A percentile compares a stretch with the other conserved stretches of the same genome.
Evolutionary conservation across 257 asterid genomes (phyloP).

Genomic region (Galeopsis tetrahit): DNA sequence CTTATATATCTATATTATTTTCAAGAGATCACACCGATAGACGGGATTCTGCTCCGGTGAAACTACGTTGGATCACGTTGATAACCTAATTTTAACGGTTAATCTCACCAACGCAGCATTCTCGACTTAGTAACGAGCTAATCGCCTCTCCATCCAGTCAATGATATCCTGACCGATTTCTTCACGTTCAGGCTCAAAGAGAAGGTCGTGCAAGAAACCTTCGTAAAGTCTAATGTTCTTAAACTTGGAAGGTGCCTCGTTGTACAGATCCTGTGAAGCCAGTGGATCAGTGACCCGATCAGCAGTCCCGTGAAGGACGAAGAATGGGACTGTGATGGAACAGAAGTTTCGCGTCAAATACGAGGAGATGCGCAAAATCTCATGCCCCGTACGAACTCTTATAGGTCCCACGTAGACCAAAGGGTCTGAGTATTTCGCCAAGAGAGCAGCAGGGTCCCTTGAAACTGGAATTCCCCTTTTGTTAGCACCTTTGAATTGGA

Average conservation of each 20-base stretch:
- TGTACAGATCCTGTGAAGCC: slow-evolving; percentile 93
- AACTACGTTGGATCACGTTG: slow-evolving; percentile 4
- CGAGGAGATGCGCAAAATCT: slow-evolving; percentile 85
- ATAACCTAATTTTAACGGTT: slow-evolving; percentile 11
- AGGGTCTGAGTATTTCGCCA: slow-evolving; percentile 97
- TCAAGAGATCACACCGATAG: slow-evolving; percentile 18
- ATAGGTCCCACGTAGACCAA: slow-evolving; percentile 96
- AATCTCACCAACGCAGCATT: slow-evolving; percentile 36
- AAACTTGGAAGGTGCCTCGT: slow-evolving; percentile 76
- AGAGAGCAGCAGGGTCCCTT: slow-evolving; percentile 83
- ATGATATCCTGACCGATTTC: slow-evolving; percentile 91
- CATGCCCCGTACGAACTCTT: slow-evolving; percentile 96
- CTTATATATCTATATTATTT: slow-evolving; percentile 25
- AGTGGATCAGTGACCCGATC: slow-evolving; percentile 95
- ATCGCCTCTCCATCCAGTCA: slow-evolving; percentile 84
- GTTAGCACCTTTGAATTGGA: slow-evolving; percentile 98
- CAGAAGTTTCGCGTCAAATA: slow-evolving; percentile 74
- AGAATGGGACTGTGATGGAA: slow-evolving; percentile 83
- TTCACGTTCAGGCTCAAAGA: slow-evolving; percentile 94
- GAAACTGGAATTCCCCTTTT: slow-evolving; percentile 96
- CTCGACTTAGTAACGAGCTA: slow-evolving; percentile 35
- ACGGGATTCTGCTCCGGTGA: background rate
- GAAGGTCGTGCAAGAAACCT: slow-evolving; percentile 92
- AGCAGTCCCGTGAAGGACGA: slow-evolving; percentile 97
- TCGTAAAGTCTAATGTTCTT: slow-evolving; percentile 94